Percentiles rank a stretch among this genome's conserved stretches.
Conservation (phyloP, 345 rosid species). For the Atalantia buxifolia region DNA sequence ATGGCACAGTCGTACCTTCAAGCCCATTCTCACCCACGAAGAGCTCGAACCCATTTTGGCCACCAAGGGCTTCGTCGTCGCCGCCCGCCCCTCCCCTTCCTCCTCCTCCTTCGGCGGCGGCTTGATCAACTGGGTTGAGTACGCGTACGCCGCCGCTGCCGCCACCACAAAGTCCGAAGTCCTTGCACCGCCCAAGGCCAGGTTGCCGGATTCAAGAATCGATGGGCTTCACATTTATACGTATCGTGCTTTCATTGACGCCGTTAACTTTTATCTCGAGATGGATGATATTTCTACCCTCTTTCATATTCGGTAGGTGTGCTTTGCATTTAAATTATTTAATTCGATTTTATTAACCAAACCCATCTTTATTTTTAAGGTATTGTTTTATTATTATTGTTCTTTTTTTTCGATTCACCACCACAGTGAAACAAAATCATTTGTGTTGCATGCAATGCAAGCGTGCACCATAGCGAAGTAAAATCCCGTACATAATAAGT, state of each 20-base stretch:
- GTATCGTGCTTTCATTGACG: conserved; percentile 50
- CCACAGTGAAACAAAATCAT: too few species aligned
- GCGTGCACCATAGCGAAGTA: too few species aligned
- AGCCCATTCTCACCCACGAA: conserved; percentile 46
- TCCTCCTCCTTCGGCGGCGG: not conserved
- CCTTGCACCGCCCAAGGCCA: conserved; percentile 23
- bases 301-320: conserved; percentile 46
- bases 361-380: too few species aligned
- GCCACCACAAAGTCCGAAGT: not conserved
- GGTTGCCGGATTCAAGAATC: conserved; percentile 49
- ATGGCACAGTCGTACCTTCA: conserved; percentile 55
- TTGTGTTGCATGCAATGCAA: too few species aligned
- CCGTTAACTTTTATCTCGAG: conserved; percentile 42
- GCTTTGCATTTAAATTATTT: not conserved
- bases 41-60: conserved; percentile 48
- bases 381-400: too few species aligned
- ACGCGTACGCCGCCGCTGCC: conserved; percentile 19
- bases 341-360: too few species aligned
- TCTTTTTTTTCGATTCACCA: too few species aligned
- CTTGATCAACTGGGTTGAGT: conserved; percentile 32
- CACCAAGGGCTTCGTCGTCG: conserved; percentile 38
- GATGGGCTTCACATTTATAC: conserved; percentile 51
- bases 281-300: conserved; percentile 37
- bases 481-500: too few species aligned
- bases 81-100: conserved; percentile 8